A percentile compares a stretch with the other conserved stretches of the same genome.
phyloP scores from a whole-genome alignment of 1,284 basidiomycete species.

The Quambalaria eucalypti region DNA sequence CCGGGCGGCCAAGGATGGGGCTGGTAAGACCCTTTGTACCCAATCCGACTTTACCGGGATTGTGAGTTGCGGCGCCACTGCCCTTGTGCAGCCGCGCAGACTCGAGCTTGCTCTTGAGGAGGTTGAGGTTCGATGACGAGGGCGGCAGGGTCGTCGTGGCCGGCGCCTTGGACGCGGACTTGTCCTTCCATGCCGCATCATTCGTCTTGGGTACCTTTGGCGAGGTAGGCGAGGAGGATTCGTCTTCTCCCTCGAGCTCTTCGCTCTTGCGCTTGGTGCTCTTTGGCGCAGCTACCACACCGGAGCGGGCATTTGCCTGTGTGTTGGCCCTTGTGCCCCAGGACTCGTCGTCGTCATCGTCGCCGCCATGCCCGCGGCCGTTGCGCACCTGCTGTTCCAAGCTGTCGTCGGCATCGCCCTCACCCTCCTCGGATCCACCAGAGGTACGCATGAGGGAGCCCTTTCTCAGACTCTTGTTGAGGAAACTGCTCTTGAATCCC shows the following conservation, averaged over 20 bases:
- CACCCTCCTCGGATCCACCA: background rate
- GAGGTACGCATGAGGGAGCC: background rate
- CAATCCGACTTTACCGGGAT: background rate
- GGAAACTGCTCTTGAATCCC: slow-evolving; percentile 31
- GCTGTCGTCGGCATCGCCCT: background rate
- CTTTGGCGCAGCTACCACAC: no score
- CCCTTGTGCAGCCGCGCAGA: background rate
- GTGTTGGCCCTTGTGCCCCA: background rate
- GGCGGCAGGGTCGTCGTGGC: background rate
- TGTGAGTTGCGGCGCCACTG: no score
- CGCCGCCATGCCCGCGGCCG: no score
- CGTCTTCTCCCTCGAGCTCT: background rate
- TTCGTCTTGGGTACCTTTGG: background rate
- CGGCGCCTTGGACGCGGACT: background rate
- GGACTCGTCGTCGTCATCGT: background rate
- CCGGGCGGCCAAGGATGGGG: background rate
- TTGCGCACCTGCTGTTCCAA: no score
- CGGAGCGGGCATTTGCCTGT: background rate
- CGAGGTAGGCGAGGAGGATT: no score
- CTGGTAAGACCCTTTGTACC: background rate
- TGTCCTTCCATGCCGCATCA: no score
- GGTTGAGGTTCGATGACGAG: no score
- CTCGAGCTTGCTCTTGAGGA: background rate
- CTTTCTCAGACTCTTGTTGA: slow-evolving; percentile 39
- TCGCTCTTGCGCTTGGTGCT: slow-evolving; percentile 1